phyloP scores from a whole-genome alignment of 495 filamentous ascomycete species.

The Haplographium delicatum region DNA sequence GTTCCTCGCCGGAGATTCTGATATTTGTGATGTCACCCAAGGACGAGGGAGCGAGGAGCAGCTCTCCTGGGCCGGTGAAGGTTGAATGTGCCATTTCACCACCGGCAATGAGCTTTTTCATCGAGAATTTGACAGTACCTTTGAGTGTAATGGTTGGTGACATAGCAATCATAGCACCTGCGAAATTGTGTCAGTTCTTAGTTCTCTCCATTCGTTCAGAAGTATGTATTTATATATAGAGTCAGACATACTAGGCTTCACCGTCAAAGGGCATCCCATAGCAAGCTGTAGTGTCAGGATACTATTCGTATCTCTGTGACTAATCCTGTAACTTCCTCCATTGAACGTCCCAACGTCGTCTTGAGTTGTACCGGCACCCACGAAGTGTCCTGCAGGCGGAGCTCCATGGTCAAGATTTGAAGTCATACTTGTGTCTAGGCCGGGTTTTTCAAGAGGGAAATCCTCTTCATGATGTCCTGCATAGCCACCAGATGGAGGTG shows the following conservation, averaged over 20 bases:
- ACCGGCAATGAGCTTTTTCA: constrained; percentile 80
- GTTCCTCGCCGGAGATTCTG: constrained; percentile 58
- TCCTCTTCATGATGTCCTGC: constrained; percentile 19
- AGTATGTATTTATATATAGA: too few species aligned
- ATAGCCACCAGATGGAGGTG: constrained; percentile 17
- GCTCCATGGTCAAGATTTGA: constrained; percentile 39
- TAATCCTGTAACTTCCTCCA: constrained; percentile 88
- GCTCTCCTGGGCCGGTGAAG: constrained; percentile 87
- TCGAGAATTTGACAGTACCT: constrained; percentile 71
- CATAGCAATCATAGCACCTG: constrained; percentile 92
- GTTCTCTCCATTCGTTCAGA: too few species aligned
- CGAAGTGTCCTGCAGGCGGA: constrained; percentile 48
- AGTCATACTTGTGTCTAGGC: constrained; percentile 25
- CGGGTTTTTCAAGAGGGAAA: constrained; percentile 23
- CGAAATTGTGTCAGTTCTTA: neutral
- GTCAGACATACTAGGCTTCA: constrained; percentile 70
- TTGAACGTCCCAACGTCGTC: constrained; percentile 95
- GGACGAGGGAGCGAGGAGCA: constrained; percentile 72
- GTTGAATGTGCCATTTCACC: constrained; percentile 75
- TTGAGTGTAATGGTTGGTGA: constrained; percentile 78
- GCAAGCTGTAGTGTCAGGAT: constrained; percentile 86
- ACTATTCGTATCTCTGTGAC: constrained; percentile 86
- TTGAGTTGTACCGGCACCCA: constrained; percentile 52
- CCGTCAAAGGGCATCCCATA: constrained; percentile 76
- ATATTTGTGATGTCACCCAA: constrained; percentile 86